These are phyloP conservation scores for Alternaria brassicicola DNA, from an alignment of 2,329 filamentous ascomycete genomes.

Conservation along the genomic window DNA sequence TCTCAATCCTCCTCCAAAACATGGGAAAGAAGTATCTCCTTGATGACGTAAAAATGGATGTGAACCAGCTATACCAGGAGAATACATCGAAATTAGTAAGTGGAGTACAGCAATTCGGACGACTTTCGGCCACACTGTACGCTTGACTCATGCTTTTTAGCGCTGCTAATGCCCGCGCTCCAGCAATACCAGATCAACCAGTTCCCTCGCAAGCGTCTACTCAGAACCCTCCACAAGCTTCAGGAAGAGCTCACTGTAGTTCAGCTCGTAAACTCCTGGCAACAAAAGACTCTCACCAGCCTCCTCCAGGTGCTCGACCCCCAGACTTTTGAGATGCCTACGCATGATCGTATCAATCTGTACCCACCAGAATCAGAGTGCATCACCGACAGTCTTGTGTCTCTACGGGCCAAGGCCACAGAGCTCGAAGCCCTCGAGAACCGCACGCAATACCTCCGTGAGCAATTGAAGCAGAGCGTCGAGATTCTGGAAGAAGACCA, in stretches of 20 bases:
- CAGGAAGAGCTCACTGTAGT: constrained; percentile 17
- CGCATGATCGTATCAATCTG: background rate
- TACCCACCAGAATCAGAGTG: constrained; percentile 6
- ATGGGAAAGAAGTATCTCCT: background rate
- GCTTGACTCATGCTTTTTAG: no score
- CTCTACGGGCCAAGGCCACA: constrained; percentile 5
- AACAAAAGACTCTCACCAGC: constrained; percentile 6
- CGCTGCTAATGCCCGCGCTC: background rate
- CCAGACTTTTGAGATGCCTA: background rate
- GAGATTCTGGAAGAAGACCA: constrained; percentile 21
- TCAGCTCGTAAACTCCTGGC: constrained; percentile 17
- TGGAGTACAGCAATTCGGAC: no score
- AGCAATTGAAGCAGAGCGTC: constrained; percentile 23
- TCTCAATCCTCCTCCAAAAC: constrained; percentile 1
- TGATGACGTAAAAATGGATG: background rate
- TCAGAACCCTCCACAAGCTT: constrained; percentile 15
- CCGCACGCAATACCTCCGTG: constrained; percentile 3
- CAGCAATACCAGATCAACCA: constrained; percentile 20
- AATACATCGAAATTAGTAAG: constrained; percentile 10
- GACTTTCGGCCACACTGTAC: no score
- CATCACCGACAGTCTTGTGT: background rate
- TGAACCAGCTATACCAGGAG: constrained; percentile 6
- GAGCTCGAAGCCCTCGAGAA: constrained; percentile 17
- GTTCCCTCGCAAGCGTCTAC: constrained; percentile 15
- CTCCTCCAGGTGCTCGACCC: constrained; percentile 1